Percentiles rank a stretch among this genome's conserved stretches.
Evolutionary conservation across 2,329 filamentous ascomycete species (phyloP).

Genomic region (Aspergillus cejpii): DNA sequence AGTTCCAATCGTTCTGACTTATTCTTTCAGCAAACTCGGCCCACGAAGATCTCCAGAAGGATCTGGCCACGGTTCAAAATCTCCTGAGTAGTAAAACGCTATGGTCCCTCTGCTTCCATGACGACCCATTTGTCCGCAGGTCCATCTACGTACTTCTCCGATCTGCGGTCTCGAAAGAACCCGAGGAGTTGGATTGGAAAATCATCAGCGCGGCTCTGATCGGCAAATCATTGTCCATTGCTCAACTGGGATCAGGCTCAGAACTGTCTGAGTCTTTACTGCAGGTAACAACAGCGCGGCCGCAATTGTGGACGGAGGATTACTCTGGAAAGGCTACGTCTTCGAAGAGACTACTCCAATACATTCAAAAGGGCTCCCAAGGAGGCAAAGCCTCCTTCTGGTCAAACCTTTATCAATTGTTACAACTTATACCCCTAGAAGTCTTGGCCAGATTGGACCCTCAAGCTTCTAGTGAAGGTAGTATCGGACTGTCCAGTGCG

Average conservation of each 20-base stretch:
- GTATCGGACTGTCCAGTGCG: conserved; percentile 45
- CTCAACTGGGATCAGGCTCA: conserved; percentile 66
- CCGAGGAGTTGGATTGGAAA: conserved; percentile 53
- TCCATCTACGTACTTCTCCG: conserved; percentile 53
- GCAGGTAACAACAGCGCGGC: conserved; percentile 57
- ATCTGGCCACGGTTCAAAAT: conserved; percentile 55
- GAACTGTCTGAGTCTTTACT: conserved; percentile 64
- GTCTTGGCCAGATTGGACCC: conserved; percentile 33
- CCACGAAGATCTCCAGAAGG: conserved; percentile 52
- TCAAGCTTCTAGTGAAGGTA: conserved; percentile 18
- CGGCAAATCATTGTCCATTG: conserved; percentile 63
- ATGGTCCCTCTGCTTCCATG: conserved; percentile 53
- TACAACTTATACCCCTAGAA: conserved; percentile 51
- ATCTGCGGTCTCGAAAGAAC: conserved; percentile 45
- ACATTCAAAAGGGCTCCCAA: conserved; percentile 78
- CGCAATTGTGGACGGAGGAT: conserved; percentile 66
- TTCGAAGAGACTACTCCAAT: conserved; percentile 57
- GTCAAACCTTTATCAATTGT: conserved; percentile 57
- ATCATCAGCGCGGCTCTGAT: conserved; percentile 64
- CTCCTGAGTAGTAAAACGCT: conserved; percentile 59
- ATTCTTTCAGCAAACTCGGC: conserved; percentile 28
- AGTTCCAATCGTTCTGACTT: conserved; percentile 10
- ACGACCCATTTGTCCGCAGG: conserved; percentile 53
- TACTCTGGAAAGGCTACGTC: conserved; percentile 54
- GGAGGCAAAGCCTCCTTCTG: conserved; percentile 67